Conservation (phyloP, 306 rosid genomes). For the Arachis hypogaea region DNA sequence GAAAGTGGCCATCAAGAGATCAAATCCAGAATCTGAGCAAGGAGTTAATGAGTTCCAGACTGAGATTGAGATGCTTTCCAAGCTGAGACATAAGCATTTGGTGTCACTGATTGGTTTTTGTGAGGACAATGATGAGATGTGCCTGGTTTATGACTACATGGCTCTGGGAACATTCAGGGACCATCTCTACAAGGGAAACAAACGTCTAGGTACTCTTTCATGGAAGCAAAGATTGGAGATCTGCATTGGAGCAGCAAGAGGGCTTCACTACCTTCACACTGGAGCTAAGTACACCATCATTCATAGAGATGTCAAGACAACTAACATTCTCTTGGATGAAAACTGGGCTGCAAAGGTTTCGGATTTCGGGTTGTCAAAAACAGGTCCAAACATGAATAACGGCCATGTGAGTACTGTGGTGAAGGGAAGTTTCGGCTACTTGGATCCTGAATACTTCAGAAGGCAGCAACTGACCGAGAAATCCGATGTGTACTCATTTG, state of each 20-base stretch:
- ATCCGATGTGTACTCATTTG: conserved; percentile 64
- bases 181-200: conserved; percentile 56
- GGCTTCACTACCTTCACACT: conserved; percentile 68
- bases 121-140: conserved; percentile 58
- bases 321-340: conserved; percentile 65
- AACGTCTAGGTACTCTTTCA: conserved; percentile 41
- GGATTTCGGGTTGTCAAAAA: conserved; percentile 67
- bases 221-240: conserved; percentile 69
- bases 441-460: conserved; percentile 69
- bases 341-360: conserved; percentile 67
- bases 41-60: conserved; percentile 65
- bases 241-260: conserved; percentile 67
- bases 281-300: conserved; percentile 66
- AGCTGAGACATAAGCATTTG: conserved; percentile 65
- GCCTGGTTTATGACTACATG: conserved; percentile 65
- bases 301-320: conserved; percentile 67
- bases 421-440: conserved; percentile 67
- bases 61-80: conserved; percentile 67
- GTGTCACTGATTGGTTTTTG: conserved; percentile 67
- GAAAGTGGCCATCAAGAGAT: conserved; percentile 57
- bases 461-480: conserved; percentile 66
- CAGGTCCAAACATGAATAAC: conserved; percentile 52
- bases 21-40: conserved; percentile 64
- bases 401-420: conserved; percentile 66
- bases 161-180: conserved; percentile 59